Percentiles rank a stretch among this genome's conserved stretches.
Evolutionary conservation across 768 basidiomycete genomes (phyloP).

Genomic region (Crepidotus variabilis): DNA sequence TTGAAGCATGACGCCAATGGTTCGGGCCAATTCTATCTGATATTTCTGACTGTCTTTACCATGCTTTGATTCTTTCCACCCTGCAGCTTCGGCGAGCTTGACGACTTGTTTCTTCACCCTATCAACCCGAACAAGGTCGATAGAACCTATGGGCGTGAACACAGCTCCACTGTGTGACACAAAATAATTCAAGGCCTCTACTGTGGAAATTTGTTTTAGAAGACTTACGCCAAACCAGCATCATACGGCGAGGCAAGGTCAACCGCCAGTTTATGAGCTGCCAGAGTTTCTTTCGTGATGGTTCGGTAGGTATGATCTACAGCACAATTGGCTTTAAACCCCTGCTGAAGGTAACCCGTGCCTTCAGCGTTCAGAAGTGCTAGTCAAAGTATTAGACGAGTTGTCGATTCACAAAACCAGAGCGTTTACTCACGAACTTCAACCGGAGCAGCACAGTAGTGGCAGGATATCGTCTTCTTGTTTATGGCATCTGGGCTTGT

Average conservation of each 20-base stretch:
- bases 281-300: conserved; percentile 28
- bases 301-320: conserved; percentile 27
- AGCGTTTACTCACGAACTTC: conserved; percentile 21
- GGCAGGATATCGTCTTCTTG: conserved; percentile 23
- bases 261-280: conserved; percentile 15
- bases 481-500: conserved; percentile 2
- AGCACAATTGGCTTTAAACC: conserved; percentile 33
- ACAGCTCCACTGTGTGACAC: conserved; percentile 11
- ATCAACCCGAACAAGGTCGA: conserved; percentile 1
- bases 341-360: conserved; percentile 45
- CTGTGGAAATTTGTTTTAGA: background rate
- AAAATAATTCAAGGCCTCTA: background rate
- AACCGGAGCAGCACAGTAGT: conserved; percentile 18
- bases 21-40: background rate
- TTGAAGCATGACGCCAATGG: background rate
- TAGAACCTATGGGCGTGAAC: conserved; percentile 3
- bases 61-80: background rate
- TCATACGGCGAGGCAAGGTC: conserved; percentile 8
- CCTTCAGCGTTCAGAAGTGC: conserved; percentile 36
- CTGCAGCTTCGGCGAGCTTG: background rate
- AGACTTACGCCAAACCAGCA: conserved; percentile 5
- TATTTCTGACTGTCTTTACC: background rate
- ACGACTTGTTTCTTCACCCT: conserved; percentile 1
- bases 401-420: background rate
- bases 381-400: conserved; percentile 18